phyloP scores from a whole-genome alignment of 2,329 filamentous ascomycete species.

The Rugonectria rugulosa region DNA sequence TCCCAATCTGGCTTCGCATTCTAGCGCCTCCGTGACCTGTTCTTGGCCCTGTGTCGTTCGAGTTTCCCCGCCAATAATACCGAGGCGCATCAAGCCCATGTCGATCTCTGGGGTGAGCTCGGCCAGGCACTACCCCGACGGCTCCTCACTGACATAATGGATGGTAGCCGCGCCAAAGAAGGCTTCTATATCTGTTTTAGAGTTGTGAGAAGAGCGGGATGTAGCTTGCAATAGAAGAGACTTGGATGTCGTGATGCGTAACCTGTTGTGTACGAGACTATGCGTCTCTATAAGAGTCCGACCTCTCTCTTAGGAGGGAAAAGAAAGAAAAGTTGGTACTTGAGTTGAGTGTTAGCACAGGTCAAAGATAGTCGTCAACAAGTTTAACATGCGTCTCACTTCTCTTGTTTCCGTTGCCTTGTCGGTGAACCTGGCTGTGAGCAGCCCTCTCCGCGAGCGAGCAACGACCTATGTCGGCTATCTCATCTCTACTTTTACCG shows the following conservation, averaged over 20 bases:
- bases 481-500: slow-evolving; percentile 18
- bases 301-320: neutral
- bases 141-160: slow-evolving; percentile 1
- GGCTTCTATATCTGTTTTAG: neutral
- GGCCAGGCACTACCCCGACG: neutral
- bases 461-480: slow-evolving; percentile 8
- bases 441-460: slow-evolving; percentile 6
- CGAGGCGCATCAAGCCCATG: neutral
- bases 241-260: too few species aligned
- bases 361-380: neutral
- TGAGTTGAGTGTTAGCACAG: too few species aligned
- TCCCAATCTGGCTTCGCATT: neutral
- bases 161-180: slow-evolving; percentile 18
- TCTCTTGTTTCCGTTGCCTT: neutral
- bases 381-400: slow-evolving; percentile 5
- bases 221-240: neutral
- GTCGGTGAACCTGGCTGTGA: neutral
- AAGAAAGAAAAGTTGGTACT: neutral
- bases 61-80: slow-evolving; percentile 19
- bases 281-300: neutral
- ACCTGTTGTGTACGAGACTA: neutral
- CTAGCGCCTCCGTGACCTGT: slow-evolving; percentile 2
- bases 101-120: slow-evolving; percentile 4
- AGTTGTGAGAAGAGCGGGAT: neutral
- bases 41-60: neutral